Percentiles rank a stretch among this genome's conserved stretches.
phyloP scores from a whole-genome alignment of 2,329 filamentous ascomycete species.

The Claviceps quebecensis region DNA sequence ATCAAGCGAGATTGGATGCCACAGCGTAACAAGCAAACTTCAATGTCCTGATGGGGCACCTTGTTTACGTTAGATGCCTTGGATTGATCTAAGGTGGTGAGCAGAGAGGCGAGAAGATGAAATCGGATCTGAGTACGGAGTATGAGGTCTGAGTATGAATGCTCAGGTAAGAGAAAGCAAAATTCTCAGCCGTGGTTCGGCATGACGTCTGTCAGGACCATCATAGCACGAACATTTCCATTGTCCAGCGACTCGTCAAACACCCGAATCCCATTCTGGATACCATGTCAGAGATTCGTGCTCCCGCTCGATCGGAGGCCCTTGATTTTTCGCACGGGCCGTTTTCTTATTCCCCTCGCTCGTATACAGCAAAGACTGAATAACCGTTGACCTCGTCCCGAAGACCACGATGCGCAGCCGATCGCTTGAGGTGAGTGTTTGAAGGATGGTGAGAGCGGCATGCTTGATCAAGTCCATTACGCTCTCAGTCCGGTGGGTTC shows the following conservation, averaged over 20 bases:
- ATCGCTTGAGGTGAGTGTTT: constrained; percentile 39
- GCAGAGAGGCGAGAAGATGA: constrained; percentile 8
- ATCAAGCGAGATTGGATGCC: constrained; percentile 39
- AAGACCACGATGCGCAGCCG: constrained; percentile 12
- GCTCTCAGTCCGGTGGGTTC: constrained; percentile 37
- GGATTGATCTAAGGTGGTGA: neutral
- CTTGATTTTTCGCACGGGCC: constrained; percentile 25
- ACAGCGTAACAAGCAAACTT: constrained; percentile 39
- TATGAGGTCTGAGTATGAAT: too few relatives aligned
- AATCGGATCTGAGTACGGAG: too few relatives aligned
- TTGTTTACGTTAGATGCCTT: constrained; percentile 7
- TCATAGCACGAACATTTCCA: constrained; percentile 32
- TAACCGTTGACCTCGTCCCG: neutral
- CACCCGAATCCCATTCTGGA: constrained; percentile 33
- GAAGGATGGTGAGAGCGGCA: constrained; percentile 42
- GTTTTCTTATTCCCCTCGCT: neutral
- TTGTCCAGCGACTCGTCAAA: constrained; percentile 22
- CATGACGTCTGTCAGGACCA: constrained; percentile 40
- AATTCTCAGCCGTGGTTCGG: constrained; percentile 29
- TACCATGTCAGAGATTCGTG: constrained; percentile 47
- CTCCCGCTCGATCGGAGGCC: constrained; percentile 21
- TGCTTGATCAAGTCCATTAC: constrained; percentile 48
- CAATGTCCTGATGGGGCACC: constrained; percentile 23
- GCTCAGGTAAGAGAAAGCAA: neutral
- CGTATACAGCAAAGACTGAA: neutral